Base-by-base conservation (phyloP, 169 alveolate genomes). In the Plasmodium cynomolgi region DNA sequence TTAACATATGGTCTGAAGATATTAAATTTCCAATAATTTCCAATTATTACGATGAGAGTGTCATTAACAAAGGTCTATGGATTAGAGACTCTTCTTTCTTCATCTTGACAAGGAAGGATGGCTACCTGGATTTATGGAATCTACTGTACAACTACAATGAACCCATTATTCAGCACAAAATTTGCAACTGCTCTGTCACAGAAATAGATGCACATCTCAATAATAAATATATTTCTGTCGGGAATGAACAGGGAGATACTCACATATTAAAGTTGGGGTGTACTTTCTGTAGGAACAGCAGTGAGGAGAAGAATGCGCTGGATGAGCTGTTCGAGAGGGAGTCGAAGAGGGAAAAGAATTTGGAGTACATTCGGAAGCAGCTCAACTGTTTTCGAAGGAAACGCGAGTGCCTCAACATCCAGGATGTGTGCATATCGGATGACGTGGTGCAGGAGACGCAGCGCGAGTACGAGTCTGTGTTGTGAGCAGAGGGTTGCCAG, bases 1-100 rank as follows among this genome's bases (percentile, higher is more conserved):
- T 90, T 68, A 90, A 90, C 50, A 90, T 90, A 39, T 90, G 94
- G 94, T 90, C 94, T 3, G 94, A 90, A 80, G 94, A 90, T 23
- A 80, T 90, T 15, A 90, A 90, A 62, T 90, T 80, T 68, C 94
- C 94, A 2, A 90, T 90, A 0, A 90, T 90, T 31, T 90, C 94
- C 2, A 90, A 90, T 90, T 80, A 90, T 68, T 90, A 90, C 73
- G 50, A 90, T 58, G 94, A 90, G 83, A 58, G 91, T 80, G 56
- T 90, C 2, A 62, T 90, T 56, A 90, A 90, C 37, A 90, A 90
- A 90, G 94, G 94, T 0, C 34, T 58, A 23, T 90, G 94, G 94
- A 80, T 90, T 44, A 33, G 50, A 50, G 90, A 90, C 82, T 90
- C 94, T 62, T 71, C 90, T 13, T 90, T 90, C 31, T 90, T 90